These are phyloP conservation scores for Scedosporium boydii DNA, from an alignment of 2,329 filamentous ascomycete genomes.

Conservation along the genomic window DNA sequence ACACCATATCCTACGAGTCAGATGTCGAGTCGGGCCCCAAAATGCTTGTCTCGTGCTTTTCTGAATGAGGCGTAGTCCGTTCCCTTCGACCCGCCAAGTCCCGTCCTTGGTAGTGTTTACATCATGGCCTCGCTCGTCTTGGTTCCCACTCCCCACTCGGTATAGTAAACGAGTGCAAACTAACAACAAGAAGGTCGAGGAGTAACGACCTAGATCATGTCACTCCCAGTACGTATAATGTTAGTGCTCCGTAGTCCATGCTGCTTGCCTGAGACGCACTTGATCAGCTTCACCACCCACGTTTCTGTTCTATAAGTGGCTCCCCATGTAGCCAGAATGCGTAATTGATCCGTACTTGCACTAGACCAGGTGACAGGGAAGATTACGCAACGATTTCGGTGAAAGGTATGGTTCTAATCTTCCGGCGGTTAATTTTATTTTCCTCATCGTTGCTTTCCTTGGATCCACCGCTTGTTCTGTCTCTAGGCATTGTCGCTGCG, in stretches of 20 bases:
- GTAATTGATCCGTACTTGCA: not conserved
- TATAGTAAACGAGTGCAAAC: not conserved
- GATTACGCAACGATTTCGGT: conserved; percentile 1
- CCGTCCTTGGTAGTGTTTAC: not conserved
- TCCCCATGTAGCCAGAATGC: not conserved
- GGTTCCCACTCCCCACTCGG: no score
- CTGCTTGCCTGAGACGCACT: no score
- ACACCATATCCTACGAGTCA: no score
- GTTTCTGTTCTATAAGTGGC: not conserved
- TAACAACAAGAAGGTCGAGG: not conserved
- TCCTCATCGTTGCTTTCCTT: not conserved
- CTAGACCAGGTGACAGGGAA: not conserved
- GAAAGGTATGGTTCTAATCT: not conserved
- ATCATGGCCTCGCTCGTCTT: not conserved
- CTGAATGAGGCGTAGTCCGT: no score
- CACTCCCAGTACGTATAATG: no score
- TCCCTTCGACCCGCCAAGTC: not conserved
- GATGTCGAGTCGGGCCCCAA: no score
- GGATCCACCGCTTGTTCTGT: not conserved
- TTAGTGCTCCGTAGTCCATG: no score
- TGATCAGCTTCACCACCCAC: no score
- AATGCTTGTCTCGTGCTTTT: no score
- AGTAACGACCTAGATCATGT: no score
- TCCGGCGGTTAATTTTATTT: not conserved
- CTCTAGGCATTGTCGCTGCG: not conserved